A percentile compares a stretch with the other conserved stretches of the same genome.
phyloP scores from a whole-genome alignment of 257 asterid genomes.

The Solanum tarapatanum region DNA sequence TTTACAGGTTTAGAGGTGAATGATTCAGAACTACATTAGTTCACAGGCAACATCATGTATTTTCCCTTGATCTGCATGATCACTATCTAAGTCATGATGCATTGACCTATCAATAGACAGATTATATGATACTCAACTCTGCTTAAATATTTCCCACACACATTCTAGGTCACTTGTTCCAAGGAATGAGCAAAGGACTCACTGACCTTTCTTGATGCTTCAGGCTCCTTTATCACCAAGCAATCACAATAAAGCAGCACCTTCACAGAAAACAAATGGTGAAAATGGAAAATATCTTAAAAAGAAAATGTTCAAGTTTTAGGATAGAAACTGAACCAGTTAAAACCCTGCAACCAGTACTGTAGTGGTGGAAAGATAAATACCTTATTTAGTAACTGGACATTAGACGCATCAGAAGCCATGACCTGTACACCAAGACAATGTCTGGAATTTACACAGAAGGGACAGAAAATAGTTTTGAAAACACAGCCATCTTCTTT shows the following conservation, averaged over 20 bases:
- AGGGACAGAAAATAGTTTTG: slow-evolving; percentile 65
- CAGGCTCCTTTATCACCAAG: slow-evolving; percentile 35
- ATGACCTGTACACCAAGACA: slow-evolving; percentile 82
- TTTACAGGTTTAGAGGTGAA: background rate
- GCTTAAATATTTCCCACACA: background rate
- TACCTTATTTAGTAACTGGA: slow-evolving; percentile 70
- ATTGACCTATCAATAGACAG: background rate
- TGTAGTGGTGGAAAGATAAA: background rate
- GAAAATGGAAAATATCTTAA: background rate
- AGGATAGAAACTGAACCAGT: background rate
- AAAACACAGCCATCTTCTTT: slow-evolving; percentile 93
- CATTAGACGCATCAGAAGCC: slow-evolving; percentile 74
- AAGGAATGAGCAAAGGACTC: background rate
- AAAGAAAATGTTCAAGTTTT: background rate
- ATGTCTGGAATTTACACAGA: slow-evolving; percentile 35
- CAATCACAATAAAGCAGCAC: slow-evolving; percentile 43
- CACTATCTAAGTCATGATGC: background rate
- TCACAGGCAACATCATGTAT: background rate
- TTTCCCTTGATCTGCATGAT: background rate
- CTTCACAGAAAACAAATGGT: slow-evolving; percentile 25
- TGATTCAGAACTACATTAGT: background rate
- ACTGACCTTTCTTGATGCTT: slow-evolving; percentile 36
- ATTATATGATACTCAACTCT: background rate
- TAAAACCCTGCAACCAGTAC: background rate
- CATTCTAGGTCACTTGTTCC: background rate